Percentiles rank a stretch among this genome's conserved stretches.
Evolutionary conservation across 306 rosid species (phyloP).

Genomic region (Purshia tridentata): DNA sequence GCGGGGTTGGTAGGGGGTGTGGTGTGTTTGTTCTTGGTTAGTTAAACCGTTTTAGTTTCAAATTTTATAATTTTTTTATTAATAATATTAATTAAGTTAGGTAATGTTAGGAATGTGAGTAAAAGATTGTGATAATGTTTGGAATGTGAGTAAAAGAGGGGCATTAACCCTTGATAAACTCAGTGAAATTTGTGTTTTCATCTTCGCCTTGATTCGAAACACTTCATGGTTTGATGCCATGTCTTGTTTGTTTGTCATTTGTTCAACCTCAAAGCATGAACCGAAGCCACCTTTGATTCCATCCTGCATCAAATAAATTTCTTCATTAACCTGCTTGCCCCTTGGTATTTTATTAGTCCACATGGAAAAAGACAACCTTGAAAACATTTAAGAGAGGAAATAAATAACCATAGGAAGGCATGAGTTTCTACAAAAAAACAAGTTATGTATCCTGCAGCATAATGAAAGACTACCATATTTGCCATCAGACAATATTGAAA

Average conservation of each 20-base stretch:
- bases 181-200: constrained; percentile 1
- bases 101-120: constrained; percentile 37
- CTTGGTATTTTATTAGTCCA: no score
- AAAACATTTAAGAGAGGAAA: no score
- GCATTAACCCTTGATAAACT: constrained; percentile 11
- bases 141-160: constrained; percentile 26
- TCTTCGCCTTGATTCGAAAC: background rate
- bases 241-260: constrained; percentile 7
- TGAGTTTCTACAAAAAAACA: no score
- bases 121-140: constrained; percentile 21
- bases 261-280: background rate
- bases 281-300: background rate
- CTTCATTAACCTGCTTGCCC: background rate
- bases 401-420: no score
- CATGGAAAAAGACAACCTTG: no score
- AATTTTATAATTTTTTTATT: background rate
- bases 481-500: no score
- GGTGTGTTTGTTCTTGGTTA: no score
- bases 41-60: background rate
- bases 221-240: constrained; percentile 13
- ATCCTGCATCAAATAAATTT: constrained; percentile 13
- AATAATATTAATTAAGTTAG: background rate
- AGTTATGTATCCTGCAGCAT: no score
- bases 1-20: background rate
- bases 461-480: no score